Evolutionary conservation across 805 yeast genomes (phyloP).

Genomic region (Lipomyces spencermartinsiae): DNA sequence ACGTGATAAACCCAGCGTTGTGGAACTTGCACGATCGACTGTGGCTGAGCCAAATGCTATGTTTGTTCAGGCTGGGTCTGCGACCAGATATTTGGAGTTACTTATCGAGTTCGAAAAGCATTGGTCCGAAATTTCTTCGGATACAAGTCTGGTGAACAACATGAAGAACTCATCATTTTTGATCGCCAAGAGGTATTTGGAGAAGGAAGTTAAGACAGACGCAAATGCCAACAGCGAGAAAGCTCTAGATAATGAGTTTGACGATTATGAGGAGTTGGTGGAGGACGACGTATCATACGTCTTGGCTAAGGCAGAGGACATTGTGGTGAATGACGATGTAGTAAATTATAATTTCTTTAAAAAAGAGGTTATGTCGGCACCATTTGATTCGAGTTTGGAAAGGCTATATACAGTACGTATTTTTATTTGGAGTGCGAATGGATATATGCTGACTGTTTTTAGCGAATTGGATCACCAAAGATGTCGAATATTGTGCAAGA

Average conservation of each 20-base stretch:
- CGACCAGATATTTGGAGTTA: constrained; percentile 40
- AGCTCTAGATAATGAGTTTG: constrained; percentile 19
- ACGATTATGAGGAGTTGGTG: constrained; percentile 24
- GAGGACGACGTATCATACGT: constrained; percentile 34
- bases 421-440: background rate
- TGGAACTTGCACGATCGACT: constrained; percentile 43
- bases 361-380: constrained; percentile 44
- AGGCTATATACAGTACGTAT: constrained; percentile 39
- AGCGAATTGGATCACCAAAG: constrained; percentile 44
- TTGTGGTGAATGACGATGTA: constrained; percentile 49
- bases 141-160: constrained; percentile 34
- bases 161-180: constrained; percentile 44
- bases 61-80: constrained; percentile 40
- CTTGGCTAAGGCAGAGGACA: constrained; percentile 42
- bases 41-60: constrained; percentile 41
- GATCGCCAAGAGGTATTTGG: constrained; percentile 41
- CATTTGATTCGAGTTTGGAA: constrained; percentile 46
- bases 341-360: constrained; percentile 48
- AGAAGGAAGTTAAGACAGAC: constrained; percentile 40
- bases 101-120: constrained; percentile 37
- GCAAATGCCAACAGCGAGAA: constrained; percentile 27
- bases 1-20: constrained; percentile 44
- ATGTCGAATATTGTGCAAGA: constrained; percentile 44
- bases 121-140: constrained; percentile 37
- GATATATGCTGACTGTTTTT: background rate